Evolutionary conservation across 805 yeast species (phyloP).

Genomic region (Vanderwaltozyma polyspora): DNA sequence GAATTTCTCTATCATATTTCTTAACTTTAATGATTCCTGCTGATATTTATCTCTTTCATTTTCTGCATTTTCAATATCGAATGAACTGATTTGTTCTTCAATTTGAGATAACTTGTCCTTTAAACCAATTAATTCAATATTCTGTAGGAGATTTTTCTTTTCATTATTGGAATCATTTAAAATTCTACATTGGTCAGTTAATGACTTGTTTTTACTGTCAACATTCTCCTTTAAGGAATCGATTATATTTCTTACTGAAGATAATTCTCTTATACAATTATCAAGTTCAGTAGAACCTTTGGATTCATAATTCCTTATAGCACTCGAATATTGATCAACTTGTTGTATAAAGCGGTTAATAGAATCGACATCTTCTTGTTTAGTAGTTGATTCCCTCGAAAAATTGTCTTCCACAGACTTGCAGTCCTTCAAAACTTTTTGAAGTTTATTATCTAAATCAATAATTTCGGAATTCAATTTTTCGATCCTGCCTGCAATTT

Average conservation of each 20-base stretch:
- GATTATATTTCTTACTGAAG: no score
- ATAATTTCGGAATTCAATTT: not conserved
- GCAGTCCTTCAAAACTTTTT: no score
- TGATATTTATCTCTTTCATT: constrained; percentile 51
- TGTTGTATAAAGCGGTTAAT: no score
- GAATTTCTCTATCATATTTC: constrained; percentile 38
- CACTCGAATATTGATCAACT: no score
- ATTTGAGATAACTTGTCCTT: constrained; percentile 30
- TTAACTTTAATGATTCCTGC: constrained; percentile 39
- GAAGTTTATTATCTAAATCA: constrained; percentile 2
- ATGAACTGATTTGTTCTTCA: constrained; percentile 30
- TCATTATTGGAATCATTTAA: constrained; percentile 48
- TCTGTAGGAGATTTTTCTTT: constrained; percentile 53
- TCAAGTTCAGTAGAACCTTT: no score
- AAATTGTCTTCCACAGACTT: no score
- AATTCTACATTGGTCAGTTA: constrained; percentile 19
- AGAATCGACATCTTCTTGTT: no score
- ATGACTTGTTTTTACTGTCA: constrained; percentile 6
- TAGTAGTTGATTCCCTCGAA: no score
- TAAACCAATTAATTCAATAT: constrained; percentile 45
- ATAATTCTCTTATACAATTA: no score
- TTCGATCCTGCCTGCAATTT: constrained; percentile 2
- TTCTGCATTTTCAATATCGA: constrained; percentile 51
- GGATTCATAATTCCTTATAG: no score
- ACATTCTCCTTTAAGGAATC: constrained; percentile 14